Conservation (phyloP, 2,329 filamentous ascomycete species). For the Claviceps spartinae region DNA sequence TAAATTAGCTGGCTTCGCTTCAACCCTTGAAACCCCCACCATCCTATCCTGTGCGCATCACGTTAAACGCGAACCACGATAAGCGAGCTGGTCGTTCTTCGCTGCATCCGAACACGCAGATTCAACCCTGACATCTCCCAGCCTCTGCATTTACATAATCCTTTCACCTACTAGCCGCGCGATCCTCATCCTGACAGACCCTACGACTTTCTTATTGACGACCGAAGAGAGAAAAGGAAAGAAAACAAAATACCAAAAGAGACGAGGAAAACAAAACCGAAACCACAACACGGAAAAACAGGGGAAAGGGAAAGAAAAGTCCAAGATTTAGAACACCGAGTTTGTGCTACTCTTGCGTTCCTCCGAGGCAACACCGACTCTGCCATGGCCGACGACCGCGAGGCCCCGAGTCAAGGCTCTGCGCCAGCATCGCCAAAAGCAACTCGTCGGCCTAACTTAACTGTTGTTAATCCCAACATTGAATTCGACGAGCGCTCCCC, state of each 20-base stretch:
- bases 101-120: neutral
- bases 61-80: neutral
- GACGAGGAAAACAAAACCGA: too few relatives aligned
- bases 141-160: neutral
- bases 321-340: neutral
- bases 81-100: neutral
- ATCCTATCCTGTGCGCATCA: neutral
- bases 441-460: slow-evolving; percentile 15
- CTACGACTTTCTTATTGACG: neutral
- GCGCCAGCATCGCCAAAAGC: slow-evolving; percentile 22
- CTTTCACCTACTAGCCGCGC: neutral
- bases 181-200: neutral
- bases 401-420: slow-evolving; percentile 14
- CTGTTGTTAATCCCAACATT: slow-evolving; percentile 14
- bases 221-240: too few relatives aligned
- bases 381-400: slow-evolving; percentile 20
- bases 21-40: neutral
- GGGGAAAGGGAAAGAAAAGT: neutral
- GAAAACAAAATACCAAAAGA: too few relatives aligned
- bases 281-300: too few relatives aligned
- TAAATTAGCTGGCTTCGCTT: neutral
- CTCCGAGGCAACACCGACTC: neutral
- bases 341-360: neutral
- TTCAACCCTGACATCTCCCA: neutral
- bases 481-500: slow-evolving; percentile 32